These are phyloP conservation scores for Fomitopsis palustris DNA, from an alignment of 1,284 basidiomycete species.

Conservation along the genomic window DNA sequence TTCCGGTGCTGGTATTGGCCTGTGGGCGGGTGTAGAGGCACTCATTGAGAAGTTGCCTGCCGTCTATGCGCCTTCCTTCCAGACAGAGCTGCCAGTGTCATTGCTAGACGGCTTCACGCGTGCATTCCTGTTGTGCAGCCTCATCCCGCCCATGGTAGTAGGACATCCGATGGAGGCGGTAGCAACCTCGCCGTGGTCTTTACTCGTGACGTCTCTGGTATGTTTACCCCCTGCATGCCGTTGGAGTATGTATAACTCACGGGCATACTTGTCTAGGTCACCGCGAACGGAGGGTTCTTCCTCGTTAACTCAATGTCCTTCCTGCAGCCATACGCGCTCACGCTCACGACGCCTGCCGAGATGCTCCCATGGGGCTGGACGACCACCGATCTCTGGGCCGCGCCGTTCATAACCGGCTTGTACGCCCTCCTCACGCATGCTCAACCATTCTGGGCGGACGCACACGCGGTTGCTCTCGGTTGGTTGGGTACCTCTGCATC, in stretches of 20 bases:
- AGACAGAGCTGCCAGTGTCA: conserved; percentile 60
- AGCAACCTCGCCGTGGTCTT: conserved; percentile 64
- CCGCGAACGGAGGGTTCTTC: conserved; percentile 74
- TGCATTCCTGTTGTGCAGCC: conserved; percentile 65
- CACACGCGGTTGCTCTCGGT: conserved; percentile 45
- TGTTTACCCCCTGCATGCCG: too few species aligned
- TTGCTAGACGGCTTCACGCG: conserved; percentile 67
- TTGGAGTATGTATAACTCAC: too few species aligned
- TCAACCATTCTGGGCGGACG: conserved; percentile 71
- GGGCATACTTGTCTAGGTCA: conserved; percentile 38
- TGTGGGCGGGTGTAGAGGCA: conserved; percentile 54
- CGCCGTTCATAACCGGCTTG: conserved; percentile 62
- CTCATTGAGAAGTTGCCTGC: conserved; percentile 56
- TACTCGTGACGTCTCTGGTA: conserved; percentile 61
- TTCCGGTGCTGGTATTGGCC: conserved; percentile 52
- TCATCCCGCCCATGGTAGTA: conserved; percentile 63
- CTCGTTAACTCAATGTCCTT: conserved; percentile 65
- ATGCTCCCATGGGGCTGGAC: conserved; percentile 74
- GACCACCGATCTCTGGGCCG: conserved; percentile 71
- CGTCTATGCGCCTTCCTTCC: conserved; percentile 47
- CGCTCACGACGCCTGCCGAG: conserved; percentile 65
- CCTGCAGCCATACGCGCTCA: conserved; percentile 58
- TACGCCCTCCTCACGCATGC: conserved; percentile 75
- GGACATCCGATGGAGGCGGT: conserved; percentile 45
- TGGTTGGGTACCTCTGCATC: conserved; percentile 33